Evolutionary conservation across 257 asterid species (phyloP).

Genomic region (Solanum habrochaites): DNA sequence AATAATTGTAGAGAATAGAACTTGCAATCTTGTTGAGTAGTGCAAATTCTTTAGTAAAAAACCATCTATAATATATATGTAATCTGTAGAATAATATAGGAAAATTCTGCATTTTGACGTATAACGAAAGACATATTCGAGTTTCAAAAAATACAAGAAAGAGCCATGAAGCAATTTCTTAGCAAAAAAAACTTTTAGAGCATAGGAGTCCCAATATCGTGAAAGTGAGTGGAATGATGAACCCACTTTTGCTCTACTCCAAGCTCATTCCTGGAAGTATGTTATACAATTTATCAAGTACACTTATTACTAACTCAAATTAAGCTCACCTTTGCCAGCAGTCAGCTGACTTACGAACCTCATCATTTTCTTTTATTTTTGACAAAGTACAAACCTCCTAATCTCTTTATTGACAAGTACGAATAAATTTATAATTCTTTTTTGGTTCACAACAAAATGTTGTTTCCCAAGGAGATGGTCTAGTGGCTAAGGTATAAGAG

Average conservation of each 20-base stretch:
- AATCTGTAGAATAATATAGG: not conserved
- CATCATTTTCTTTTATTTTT: too few relatives aligned
- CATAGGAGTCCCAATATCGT: conserved; percentile 2
- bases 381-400: too few relatives aligned
- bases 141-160: not conserved
- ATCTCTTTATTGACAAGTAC: too few relatives aligned
- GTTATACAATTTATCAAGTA: not conserved
- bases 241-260: too few relatives aligned
- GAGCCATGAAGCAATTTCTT: not conserved
- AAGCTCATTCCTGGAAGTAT: conserved; percentile 34
- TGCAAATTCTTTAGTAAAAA: not conserved
- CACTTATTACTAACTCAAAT: too few relatives aligned
- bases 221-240: not conserved
- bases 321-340: not conserved
- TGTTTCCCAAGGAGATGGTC: too few relatives aligned
- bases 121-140: not conserved
- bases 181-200: not conserved
- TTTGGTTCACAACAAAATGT: too few relatives aligned
- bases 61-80: not conserved
- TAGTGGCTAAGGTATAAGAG: too few relatives aligned
- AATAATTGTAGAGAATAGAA: too few relatives aligned
- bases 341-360: not conserved
- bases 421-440: too few relatives aligned
- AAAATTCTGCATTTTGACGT: not conserved
- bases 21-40: too few relatives aligned